These are phyloP conservation scores for Talaromyces amestolkiae DNA, from an alignment of 2,329 filamentous ascomycete genomes.

Conservation along the genomic window DNA sequence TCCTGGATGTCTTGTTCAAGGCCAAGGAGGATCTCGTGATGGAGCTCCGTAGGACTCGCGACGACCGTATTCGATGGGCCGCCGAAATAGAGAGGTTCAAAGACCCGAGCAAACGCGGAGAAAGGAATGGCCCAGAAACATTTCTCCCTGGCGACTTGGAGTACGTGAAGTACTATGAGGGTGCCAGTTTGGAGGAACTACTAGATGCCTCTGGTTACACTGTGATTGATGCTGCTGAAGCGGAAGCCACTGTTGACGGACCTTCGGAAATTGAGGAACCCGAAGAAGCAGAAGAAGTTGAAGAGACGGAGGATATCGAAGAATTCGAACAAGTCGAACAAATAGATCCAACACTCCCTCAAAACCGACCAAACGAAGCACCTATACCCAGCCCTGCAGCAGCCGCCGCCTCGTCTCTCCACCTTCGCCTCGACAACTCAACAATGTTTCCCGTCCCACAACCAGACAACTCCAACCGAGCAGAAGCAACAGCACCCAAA, in stretches of 20 bases:
- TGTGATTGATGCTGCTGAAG: constrained; percentile 26
- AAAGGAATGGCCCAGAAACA: constrained; percentile 20
- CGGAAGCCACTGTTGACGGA: not conserved
- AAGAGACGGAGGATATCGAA: not conserved
- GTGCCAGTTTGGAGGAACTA: constrained; percentile 39
- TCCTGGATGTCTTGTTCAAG: constrained; percentile 83
- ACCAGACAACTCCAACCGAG: constrained; percentile 32
- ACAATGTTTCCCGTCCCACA: constrained; percentile 34
- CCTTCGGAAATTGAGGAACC: constrained; percentile 24
- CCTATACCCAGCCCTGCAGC: constrained; percentile 30
- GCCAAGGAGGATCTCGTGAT: constrained; percentile 74
- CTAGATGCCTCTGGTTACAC: constrained; percentile 44
- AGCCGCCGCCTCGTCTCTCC: constrained; percentile 26
- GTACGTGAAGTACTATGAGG: constrained; percentile 25
- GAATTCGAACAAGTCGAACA: not conserved
- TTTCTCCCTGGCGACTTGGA: constrained; percentile 17
- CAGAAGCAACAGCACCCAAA: constrained; percentile 35
- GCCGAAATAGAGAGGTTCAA: constrained; percentile 42
- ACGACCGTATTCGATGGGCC: constrained; percentile 57
- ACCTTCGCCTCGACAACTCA: constrained; percentile 38
- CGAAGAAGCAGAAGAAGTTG: constrained; percentile 21
- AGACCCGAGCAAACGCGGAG: constrained; percentile 28
- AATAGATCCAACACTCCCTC: constrained; percentile 47
- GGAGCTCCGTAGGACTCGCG: constrained; percentile 62
- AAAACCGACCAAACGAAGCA: constrained; percentile 45